These are phyloP conservation scores for Ustilago nuda DNA, from an alignment of 1,284 basidiomycete species.

Conservation along the genomic window DNA sequence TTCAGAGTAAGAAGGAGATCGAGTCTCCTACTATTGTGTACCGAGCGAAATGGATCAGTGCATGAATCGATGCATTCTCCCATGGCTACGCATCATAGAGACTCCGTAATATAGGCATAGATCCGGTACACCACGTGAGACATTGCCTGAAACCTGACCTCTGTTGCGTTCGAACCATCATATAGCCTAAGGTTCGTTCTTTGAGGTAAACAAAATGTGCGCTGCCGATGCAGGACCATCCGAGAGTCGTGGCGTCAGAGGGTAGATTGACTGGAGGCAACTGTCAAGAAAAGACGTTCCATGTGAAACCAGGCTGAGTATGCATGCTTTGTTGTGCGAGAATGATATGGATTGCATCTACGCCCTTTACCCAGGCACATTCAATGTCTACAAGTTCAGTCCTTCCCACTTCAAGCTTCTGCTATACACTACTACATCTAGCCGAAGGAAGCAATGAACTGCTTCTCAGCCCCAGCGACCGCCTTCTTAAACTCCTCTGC, in stretches of 20 bases:
- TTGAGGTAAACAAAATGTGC: no score
- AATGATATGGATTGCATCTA: neutral
- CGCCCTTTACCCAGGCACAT: neutral
- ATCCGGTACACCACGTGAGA: neutral
- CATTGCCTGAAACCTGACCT: no score
- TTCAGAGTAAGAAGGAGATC: conserved; percentile 62
- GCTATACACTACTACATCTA: conserved; percentile 1
- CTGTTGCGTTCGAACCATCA: no score
- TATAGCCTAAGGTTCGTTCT: no score
- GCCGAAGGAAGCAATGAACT: conserved; percentile 44
- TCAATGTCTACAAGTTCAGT: neutral
- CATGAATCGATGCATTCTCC: neutral
- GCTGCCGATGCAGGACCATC: no score
- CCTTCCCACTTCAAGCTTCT: neutral
- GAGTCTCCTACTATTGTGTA: conserved; percentile 57
- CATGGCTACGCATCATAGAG: no score
- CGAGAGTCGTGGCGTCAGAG: no score
- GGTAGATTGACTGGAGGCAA: no score
- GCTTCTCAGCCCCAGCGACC: conserved; percentile 77
- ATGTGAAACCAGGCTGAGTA: no score
- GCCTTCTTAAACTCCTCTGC: conserved; percentile 79
- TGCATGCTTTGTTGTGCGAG: neutral
- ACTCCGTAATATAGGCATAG: neutral
- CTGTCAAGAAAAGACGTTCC: no score
- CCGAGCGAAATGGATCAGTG: conserved; percentile 50